These are phyloP conservation scores for Phytophthora kernoviae DNA, from an alignment of 352 stramenopile genomes.

Conservation along the genomic window DNA sequence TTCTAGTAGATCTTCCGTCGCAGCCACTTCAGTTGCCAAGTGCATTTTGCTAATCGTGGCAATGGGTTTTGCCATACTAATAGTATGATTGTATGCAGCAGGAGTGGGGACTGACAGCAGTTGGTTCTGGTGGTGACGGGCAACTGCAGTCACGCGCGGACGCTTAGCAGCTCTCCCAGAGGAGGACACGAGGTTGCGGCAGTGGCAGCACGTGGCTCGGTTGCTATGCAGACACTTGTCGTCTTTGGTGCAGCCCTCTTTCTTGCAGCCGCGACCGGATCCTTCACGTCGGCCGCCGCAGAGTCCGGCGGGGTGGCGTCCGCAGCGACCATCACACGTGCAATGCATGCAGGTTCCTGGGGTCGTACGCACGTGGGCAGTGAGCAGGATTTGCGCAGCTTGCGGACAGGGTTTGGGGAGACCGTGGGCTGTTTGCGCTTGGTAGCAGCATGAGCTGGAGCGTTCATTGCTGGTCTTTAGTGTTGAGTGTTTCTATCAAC, in stretches of 20 bases:
- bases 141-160: constrained; percentile 22
- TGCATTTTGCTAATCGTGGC: constrained; percentile 11
- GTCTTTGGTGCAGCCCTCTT: constrained; percentile 59
- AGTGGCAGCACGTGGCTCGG: constrained; percentile 77
- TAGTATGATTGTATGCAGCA: not conserved
- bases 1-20: constrained; percentile 23
- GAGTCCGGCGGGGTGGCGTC: constrained; percentile 51
- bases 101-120: not conserved
- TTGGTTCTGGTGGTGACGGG: constrained; percentile 4
- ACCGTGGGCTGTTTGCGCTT: constrained; percentile 21
- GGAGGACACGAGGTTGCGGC: constrained; percentile 77
- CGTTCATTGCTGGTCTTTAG: not conserved
- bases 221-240: constrained; percentile 74
- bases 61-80: not conserved
- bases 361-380: constrained; percentile 59
- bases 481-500: too few relatives aligned
- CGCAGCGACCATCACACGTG: constrained; percentile 78
- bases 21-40: not conserved
- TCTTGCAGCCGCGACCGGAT: constrained; percentile 69
- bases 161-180: constrained; percentile 46
- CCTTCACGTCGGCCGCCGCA: constrained; percentile 70
- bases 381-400: constrained; percentile 76
- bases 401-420: constrained; percentile 23
- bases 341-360: constrained; percentile 81
- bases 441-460: not conserved